Evolutionary conservation across 768 basidiomycete species (phyloP).

Genomic region (Termitomyces sp.): DNA sequence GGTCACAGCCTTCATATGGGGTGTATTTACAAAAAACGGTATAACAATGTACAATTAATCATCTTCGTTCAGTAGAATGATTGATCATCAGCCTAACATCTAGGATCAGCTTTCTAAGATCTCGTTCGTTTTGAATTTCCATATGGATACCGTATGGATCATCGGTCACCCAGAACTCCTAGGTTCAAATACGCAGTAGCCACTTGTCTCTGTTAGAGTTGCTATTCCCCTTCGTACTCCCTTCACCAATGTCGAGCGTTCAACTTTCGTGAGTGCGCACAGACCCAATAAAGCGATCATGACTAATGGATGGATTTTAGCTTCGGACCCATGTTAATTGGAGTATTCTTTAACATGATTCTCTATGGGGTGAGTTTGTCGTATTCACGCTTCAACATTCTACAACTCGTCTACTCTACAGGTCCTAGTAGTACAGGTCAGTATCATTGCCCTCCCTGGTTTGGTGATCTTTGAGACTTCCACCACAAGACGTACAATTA

Average conservation of each 20-base stretch:
- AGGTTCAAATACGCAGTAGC: neutral
- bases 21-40: too few species aligned
- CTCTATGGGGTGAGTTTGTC: conserved; percentile 17
- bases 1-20: too few species aligned
- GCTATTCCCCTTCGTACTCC: neutral
- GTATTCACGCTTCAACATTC: too few species aligned
- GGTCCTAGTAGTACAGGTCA: neutral
- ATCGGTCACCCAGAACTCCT: too few species aligned
- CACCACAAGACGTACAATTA: conserved; percentile 12
- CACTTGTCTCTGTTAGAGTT: neutral
- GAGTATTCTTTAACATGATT: conserved; percentile 27
- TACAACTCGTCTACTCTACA: neutral
- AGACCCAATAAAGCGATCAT: neutral
- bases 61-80: too few species aligned
- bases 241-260: conserved; percentile 13
- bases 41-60: too few species aligned
- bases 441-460: too few species aligned
- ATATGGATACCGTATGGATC: too few species aligned
- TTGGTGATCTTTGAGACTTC: neutral
- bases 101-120: too few species aligned
- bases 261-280: conserved; percentile 9
- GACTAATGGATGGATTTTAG: conserved; percentile 2
- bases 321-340: conserved; percentile 25
- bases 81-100: too few species aligned
- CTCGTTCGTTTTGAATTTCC: too few species aligned